A percentile compares a stretch with the other conserved stretches of the same genome.
Conservation (phyloP, 257 asterid species). For the Solanum ossicruentum region DNA sequence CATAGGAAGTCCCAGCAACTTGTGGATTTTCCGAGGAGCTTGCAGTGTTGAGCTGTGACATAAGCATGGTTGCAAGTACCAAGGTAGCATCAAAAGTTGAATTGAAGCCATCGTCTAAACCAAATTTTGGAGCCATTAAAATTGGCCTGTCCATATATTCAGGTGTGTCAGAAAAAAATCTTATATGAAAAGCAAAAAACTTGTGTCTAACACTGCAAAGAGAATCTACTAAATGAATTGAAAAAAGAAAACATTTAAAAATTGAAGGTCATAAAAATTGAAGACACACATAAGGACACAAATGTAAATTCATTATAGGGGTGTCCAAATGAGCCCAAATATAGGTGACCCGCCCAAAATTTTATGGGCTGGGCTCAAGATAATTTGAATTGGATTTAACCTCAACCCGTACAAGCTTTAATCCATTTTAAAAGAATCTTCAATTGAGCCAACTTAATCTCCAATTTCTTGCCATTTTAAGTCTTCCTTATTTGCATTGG, state of each 20-base stretch:
- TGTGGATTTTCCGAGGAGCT: conserved; percentile 33
- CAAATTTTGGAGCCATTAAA: conserved; percentile 81
- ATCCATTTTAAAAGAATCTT: too few relatives aligned
- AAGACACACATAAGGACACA: neutral
- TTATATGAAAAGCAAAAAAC: neutral
- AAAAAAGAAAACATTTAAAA: neutral
- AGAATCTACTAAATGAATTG: neutral
- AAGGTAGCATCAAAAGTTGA: conserved; percentile 84
- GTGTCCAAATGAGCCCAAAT: too few relatives aligned
- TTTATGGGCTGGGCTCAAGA: too few relatives aligned
- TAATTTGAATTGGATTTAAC: too few relatives aligned
- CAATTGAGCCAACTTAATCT: too few relatives aligned
- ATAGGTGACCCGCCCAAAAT: too few relatives aligned
- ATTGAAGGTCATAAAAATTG: neutral
- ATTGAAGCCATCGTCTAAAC: conserved; percentile 54
- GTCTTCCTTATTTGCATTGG: too few relatives aligned
- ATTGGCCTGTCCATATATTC: conserved; percentile 63
- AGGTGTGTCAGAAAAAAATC: conserved; percentile 2
- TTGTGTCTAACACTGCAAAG: conserved; percentile 1
- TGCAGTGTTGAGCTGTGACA: conserved; percentile 55
- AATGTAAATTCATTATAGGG: neutral
- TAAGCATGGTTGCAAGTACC: conserved; percentile 94
- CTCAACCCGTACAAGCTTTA: too few relatives aligned
- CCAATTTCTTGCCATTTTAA: too few relatives aligned
- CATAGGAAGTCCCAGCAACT: conserved; percentile 15